Base-by-base conservation (phyloP, 345 rosid species). In the Hibiscus mutabilis region DNA sequence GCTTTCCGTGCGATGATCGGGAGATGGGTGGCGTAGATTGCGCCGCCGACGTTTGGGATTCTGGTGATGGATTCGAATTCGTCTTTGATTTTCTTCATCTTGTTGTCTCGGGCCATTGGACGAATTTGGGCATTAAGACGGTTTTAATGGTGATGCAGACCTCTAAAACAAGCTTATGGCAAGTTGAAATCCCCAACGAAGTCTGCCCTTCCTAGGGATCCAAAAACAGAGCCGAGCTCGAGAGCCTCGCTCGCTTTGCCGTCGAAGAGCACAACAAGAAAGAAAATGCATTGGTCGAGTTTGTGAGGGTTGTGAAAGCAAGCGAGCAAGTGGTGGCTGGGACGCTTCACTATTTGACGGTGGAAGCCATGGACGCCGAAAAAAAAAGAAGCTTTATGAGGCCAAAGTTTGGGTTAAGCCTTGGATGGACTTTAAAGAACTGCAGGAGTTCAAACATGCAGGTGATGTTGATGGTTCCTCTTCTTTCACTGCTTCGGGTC, bases 341-440 rank as follows among this genome's bases (percentile, higher is more conserved):
- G 14, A 95, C 90, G 16, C 15, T 95, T 75, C 94, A 95, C 46
- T 96, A 91, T 64, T 81, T 95, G 10, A 92, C 92, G 8, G 81
- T 92, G 3, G 99, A 90, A 80, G 94, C 84, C 6, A 63, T 88
- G n/a, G 98, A 92, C 67, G 97, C 88, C 0, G 96, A 98, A 8
- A 81, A 84, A n/a, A n/a, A 79, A 89, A 87, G 81, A 92, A 92
- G 87, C 80, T 95, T 62, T 95, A 88, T 60, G 90, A 92, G 66
- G 98, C 97, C 0, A 89, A 89, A 85, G 87, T 95, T 10, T 95
- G 96, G 98, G 97, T 91, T 72, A 95, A 89, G 82, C 91, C 98
- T 0, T 92, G 99, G 99, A 52, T 92, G 80, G 83, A 90, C 71
- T 88, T 85, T 71, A 92, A 91, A 73, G 94, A 95, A 75, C 75